Evolutionary conservation across 2,329 filamentous ascomycete genomes (phyloP).

Genomic region (Fusarium incarnatum): DNA sequence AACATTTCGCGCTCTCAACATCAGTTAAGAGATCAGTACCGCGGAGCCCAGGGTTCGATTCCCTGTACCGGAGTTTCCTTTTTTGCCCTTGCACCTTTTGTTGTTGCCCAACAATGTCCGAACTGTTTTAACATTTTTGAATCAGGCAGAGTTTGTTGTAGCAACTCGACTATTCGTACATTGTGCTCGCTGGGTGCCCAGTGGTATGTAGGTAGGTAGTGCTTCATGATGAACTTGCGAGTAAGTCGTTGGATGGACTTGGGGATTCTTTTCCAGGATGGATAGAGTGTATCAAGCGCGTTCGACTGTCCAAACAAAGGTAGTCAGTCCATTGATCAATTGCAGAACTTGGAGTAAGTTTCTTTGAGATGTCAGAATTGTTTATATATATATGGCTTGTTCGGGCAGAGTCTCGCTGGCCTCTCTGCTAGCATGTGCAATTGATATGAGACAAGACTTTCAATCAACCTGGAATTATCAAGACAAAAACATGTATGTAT

Average conservation of each 20-base stretch:
- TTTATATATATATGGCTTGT: neutral
- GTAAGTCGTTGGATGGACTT: neutral
- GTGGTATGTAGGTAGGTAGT: neutral
- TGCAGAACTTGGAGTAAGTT: neutral
- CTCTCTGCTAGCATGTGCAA: neutral
- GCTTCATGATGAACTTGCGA: neutral
- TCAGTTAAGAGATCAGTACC: slow-evolving; percentile 37
- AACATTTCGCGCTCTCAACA: slow-evolving; percentile 50
- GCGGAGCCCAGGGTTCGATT: slow-evolving; percentile 48
- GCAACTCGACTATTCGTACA: neutral
- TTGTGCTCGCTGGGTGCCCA: neutral
- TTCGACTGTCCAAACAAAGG: neutral
- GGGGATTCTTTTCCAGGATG: neutral
- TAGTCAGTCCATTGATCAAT: neutral
- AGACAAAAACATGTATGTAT: neutral
- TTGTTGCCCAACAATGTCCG: accelerated
- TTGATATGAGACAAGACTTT: neutral
- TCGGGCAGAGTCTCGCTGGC: neutral
- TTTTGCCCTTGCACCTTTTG: neutral
- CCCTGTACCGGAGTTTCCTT: slow-evolving; percentile 42
- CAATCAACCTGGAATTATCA: neutral
- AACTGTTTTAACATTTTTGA: no score
- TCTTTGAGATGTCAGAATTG: neutral
- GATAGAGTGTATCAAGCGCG: neutral
- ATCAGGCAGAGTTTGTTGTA: neutral